Conservation (phyloP, 1,284 basidiomycete genomes). For the Takashimella koratensis region DNA sequence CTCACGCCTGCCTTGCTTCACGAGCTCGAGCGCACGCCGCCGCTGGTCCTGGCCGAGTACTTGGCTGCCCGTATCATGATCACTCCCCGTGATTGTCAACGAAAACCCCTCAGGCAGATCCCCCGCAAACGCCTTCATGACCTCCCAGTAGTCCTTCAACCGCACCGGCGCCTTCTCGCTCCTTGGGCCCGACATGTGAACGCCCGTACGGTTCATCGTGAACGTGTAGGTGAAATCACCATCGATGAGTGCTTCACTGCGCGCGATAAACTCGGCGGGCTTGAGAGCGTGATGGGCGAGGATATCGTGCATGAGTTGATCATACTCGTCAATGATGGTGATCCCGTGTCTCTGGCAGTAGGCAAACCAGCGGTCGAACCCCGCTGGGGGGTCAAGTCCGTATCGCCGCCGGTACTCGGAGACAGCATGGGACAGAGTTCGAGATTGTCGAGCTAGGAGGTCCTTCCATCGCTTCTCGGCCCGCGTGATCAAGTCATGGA, state of each 20-base stretch:
- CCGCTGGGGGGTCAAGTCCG: conserved; percentile 69
- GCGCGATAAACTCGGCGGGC: conserved; percentile 36
- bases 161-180: conserved; percentile 21
- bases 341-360: conserved; percentile 71
- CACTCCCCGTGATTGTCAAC: conserved; percentile 39
- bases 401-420: conserved; percentile 75
- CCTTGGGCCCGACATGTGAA: conserved; percentile 30
- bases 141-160: conserved; percentile 27
- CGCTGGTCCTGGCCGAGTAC: conserved; percentile 46
- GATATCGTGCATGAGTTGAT: conserved; percentile 72
- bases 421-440: conserved; percentile 67
- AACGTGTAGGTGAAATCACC: conserved; percentile 26
- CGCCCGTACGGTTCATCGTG: conserved; percentile 26
- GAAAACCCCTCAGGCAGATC: conserved; percentile 33
- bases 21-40: conserved; percentile 36
- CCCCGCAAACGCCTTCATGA: conserved; percentile 35
- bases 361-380: conserved; percentile 83
- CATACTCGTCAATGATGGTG: conserved; percentile 86
- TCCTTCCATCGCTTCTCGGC: conserved; percentile 32
- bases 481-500: conserved; percentile 42
- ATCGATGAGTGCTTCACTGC: conserved; percentile 22
- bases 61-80: conserved; percentile 44
- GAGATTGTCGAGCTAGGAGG: conserved; percentile 62
- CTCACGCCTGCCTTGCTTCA: conserved; percentile 44
- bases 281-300: conserved; percentile 43